These are phyloP conservation scores for Arabidopsis lyrata DNA, from an alignment of 441 rosid species.

Conservation along the genomic window DNA sequence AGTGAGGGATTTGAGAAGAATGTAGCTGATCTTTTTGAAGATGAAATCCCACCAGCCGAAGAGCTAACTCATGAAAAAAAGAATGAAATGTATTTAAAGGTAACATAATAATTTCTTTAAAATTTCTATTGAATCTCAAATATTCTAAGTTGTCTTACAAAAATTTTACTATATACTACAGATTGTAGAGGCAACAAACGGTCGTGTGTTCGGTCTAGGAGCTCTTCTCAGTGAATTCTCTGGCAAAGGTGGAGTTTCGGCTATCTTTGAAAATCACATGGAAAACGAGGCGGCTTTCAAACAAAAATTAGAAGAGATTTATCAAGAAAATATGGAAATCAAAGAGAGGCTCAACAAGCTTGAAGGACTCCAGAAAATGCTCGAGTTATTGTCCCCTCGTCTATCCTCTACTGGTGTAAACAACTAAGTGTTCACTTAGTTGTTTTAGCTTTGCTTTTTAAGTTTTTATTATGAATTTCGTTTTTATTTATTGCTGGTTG, in stretches of 20 bases:
- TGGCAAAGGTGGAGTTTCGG: not conserved
- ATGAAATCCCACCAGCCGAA: not conserved
- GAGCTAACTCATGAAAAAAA: not conserved
- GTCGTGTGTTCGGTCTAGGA: not conserved
- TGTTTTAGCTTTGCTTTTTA: not conserved
- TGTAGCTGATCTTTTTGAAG: not conserved
- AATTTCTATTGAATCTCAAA: not conserved
- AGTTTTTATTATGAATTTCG: too few relatives aligned
- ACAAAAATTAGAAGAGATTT: not conserved
- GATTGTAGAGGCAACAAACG: not conserved
- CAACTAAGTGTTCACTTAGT: not conserved
- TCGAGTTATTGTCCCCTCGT: not conserved
- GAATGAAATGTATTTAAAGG: not conserved
- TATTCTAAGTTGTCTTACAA: not conserved
- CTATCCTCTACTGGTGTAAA: not conserved
- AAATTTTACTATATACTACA: not conserved
- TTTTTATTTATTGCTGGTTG: too few relatives aligned
- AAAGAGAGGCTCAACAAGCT: not conserved
- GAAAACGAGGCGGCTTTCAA: not conserved
- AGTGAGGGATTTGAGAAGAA: slow-evolving; percentile 7
- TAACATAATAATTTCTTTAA: not conserved
- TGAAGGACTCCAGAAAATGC: not conserved
- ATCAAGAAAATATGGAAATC: not conserved
- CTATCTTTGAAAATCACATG: not conserved
- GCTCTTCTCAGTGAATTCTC: not conserved